Evolutionary conservation across 108 stramenopile species (phyloP).

Genomic region (Pseudonitzschia pungens): DNA sequence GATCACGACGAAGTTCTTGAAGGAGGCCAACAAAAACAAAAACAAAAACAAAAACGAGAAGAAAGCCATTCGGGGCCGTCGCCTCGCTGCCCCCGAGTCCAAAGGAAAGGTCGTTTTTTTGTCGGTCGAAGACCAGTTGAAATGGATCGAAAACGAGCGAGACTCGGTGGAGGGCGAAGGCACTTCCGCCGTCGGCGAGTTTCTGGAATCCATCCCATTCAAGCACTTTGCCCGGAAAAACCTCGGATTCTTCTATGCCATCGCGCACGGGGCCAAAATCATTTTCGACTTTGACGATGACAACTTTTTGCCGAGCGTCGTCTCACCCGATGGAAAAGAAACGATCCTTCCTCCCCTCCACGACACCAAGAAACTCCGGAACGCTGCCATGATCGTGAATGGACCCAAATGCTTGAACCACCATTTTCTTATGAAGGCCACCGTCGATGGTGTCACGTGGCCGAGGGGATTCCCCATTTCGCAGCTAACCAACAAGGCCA

Average conservation of each 20-base stretch:
- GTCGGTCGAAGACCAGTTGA: neutral
- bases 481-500: conserved; percentile 17
- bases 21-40: no score
- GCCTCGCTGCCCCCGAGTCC: no score
- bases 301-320: conserved; percentile 23
- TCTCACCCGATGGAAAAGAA: neutral
- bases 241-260: conserved; percentile 61
- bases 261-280: conserved; percentile 46
- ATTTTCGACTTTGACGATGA: conserved; percentile 69
- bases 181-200: neutral
- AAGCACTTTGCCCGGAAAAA: conserved; percentile 64
- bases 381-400: neutral
- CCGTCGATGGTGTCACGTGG: conserved; percentile 27
- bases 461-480: conserved; percentile 60
- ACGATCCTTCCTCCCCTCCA: neutral
- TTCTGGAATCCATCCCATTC: conserved; percentile 41
- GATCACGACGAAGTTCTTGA: no score
- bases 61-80: no score
- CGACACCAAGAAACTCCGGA: neutral
- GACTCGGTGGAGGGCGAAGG: neutral
- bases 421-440: conserved; percentile 43
- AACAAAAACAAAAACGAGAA: no score
- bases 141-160: neutral
- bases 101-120: conserved; percentile 1
- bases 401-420: conserved; percentile 44